A percentile compares a stretch with the other conserved stretches of the same genome.
Conservation (phyloP, 192 early-diverging fungal species). For the Endogone sp. region DNA sequence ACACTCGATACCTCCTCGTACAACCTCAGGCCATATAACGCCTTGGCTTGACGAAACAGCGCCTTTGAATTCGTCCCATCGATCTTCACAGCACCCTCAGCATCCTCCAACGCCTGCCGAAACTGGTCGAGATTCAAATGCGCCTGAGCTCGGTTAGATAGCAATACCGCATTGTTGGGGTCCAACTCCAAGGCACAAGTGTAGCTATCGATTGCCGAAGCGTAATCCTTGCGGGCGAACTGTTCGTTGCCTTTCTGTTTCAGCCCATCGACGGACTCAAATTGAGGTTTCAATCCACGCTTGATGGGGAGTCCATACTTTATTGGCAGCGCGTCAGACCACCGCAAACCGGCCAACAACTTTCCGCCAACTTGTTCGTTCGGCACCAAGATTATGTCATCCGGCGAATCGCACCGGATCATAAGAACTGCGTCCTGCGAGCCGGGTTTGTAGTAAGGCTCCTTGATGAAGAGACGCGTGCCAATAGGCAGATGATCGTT, state of each 20-base stretch:
- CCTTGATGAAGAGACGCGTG: not conserved
- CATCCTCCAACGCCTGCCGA: conserved; percentile 74
- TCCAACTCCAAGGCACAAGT: conserved; percentile 85
- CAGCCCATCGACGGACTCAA: too few relatives aligned
- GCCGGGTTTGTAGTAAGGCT: too few relatives aligned
- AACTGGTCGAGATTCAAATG: conserved; percentile 79
- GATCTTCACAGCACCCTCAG: conserved; percentile 78
- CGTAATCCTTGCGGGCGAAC: conserved; percentile 74
- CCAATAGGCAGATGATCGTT: not conserved
- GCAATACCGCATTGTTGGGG: conserved; percentile 85
- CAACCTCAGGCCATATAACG: not conserved
- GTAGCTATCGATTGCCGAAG: conserved; percentile 73
- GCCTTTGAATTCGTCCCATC: conserved; percentile 86
- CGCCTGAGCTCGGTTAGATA: conserved; percentile 88
- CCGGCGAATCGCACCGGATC: too few relatives aligned
- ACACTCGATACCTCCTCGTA: not conserved
- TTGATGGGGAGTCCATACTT: too few relatives aligned
- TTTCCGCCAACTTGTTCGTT: too few relatives aligned
- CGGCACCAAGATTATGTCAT: too few relatives aligned
- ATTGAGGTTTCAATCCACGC: too few relatives aligned
- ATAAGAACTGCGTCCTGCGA: too few relatives aligned
- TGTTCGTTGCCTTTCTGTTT: conserved; percentile 70
- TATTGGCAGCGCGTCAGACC: too few relatives aligned
- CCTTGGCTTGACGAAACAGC: conserved; percentile 3
- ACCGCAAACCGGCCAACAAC: too few relatives aligned